Evolutionary conservation across 306 rosid species (phyloP), one percentile per base, ranked within the genome.

Genomic region (Acacia confusa): DNA sequence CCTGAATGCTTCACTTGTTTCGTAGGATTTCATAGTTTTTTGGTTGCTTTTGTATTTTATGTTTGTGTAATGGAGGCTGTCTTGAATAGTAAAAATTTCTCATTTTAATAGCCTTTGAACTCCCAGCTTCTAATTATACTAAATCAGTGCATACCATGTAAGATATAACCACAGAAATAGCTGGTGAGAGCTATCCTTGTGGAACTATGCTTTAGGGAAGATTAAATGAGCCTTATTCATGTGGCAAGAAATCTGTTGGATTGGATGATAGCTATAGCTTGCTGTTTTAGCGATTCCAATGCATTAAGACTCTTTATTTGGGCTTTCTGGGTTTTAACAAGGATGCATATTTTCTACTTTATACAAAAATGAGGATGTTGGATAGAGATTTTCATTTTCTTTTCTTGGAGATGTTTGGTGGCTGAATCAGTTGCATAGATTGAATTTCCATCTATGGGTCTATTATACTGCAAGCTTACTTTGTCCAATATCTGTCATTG

Each of bases 11-110:
- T 72, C 28, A 30, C 77, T 66, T 58, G 40, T 77, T 48, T 69
- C 78, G 45, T 61, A 60, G 72, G 53, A 69, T 70, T 44, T 43
- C 41, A 73, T 80, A 78, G 32, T 48, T 74, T 22, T 52, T 2
- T 11, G 19, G 13, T 58, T 12, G 32, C 41, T 75, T 44, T 12
- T 27, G 43, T 47, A 19, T 79, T 55, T 17, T 12, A 27, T 60
- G 25, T 47, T 50, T 79, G 58, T 43, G 55, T 65, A 44, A 20
- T 60, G 77, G 75, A 44, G 78, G 41, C 30, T 45, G 41, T 74
- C 60, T 67, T 57, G 65, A 55, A 78, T 52, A 53, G 34, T 78
- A 52, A 43, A 30, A 53, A 1, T 44, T 78, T 52, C 19, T 40
- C 9, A 41, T 66, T 72, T 34, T 78, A 52, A 78, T 4, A 50